Conservation (phyloP, 352 stramenopile genomes). For the Poterioochromonas sp. region DNA sequence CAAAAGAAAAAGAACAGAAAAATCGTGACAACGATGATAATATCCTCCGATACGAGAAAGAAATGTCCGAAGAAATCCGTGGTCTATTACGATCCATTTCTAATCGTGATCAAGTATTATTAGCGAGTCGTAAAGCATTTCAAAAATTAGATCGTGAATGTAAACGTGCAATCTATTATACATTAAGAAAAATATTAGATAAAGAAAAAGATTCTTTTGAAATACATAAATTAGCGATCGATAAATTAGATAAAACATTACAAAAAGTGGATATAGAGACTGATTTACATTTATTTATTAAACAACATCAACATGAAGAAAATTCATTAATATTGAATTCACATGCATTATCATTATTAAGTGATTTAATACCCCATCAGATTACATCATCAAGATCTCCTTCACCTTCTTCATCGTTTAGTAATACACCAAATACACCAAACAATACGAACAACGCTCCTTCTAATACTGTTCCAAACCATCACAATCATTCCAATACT, state of each 20-base stretch:
- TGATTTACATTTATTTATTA: constrained; percentile 17
- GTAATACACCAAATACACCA: not conserved
- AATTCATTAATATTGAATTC: not conserved
- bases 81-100: not conserved
- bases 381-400: not conserved
- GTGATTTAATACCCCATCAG: not conserved
- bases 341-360: constrained; percentile 22
- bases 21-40: not conserved
- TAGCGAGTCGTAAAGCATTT: constrained; percentile 18
- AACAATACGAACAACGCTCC: no score
- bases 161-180: constrained; percentile 17
- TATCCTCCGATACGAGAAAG: not conserved
- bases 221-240: not conserved
- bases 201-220: constrained; percentile 3
- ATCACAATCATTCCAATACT: no score
- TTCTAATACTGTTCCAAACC: no score
- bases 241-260: constrained; percentile 15
- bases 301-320: not conserved
- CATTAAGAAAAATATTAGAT: constrained; percentile 19
- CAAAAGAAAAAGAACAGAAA: no score
- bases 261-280: not conserved
- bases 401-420: not conserved
- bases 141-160: constrained; percentile 22
- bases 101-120: not conserved
- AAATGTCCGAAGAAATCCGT: not conserved